Conservation (phyloP, 2,329 filamentous ascomycete genomes). For the Metarhizium brunneum region DNA sequence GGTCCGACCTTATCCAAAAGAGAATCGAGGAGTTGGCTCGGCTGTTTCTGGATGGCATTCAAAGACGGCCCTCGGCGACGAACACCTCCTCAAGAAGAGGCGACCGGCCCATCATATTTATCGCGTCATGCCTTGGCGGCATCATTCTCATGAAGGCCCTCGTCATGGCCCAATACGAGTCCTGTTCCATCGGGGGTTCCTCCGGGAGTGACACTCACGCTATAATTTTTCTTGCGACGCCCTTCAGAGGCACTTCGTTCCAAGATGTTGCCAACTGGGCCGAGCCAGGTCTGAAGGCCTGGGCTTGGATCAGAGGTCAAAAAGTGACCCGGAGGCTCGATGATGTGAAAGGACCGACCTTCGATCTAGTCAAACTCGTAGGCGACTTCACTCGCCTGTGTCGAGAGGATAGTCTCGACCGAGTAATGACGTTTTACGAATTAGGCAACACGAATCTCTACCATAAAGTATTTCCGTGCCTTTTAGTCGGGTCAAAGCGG, state of each 20-base stretch:
- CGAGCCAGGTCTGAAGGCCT: slow-evolving; percentile 9
- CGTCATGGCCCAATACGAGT: slow-evolving; percentile 9
- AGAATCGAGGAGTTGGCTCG: slow-evolving; percentile 9
- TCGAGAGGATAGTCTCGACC: too few species aligned
- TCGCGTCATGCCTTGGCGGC: slow-evolving; percentile 25
- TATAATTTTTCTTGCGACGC: slow-evolving; percentile 19
- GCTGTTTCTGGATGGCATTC: slow-evolving; percentile 6
- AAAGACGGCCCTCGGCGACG: slow-evolving; percentile 5
- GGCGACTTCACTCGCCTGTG: too few species aligned
- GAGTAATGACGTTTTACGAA: too few species aligned
- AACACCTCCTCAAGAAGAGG: not conserved
- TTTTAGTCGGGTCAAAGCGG: too few species aligned
- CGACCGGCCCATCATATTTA: slow-evolving; percentile 18
- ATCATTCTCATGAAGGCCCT: slow-evolving; percentile 21
- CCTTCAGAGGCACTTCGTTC: slow-evolving; percentile 19
- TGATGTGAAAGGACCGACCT: too few species aligned
- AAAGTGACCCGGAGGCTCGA: too few species aligned
- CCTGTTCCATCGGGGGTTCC: not conserved
- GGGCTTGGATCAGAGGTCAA: not conserved
- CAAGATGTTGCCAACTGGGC: slow-evolving; percentile 14
- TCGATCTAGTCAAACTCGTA: too few species aligned
- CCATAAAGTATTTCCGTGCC: too few species aligned
- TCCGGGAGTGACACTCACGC: slow-evolving; percentile 12
- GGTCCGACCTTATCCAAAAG: slow-evolving; percentile 9
- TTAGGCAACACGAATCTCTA: too few species aligned